These are phyloP conservation scores for Penicillium capsulatum DNA, from an alignment of 2,329 filamentous ascomycete species.

Conservation along the genomic window DNA sequence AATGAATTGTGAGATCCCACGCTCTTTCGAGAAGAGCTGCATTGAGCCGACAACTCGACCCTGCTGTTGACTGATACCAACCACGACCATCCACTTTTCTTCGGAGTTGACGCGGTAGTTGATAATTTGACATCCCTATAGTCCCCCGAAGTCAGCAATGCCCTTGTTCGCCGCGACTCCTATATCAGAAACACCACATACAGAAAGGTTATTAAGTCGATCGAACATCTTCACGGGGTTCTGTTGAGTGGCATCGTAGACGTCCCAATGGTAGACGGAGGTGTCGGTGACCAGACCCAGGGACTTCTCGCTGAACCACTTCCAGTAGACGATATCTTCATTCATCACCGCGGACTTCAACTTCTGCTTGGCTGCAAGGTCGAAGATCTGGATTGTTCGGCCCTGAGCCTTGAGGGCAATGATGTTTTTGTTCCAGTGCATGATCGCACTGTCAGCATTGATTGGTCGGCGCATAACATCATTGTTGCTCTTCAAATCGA, in stretches of 20 bases:
- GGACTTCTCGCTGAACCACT: slow-evolving; percentile 90
- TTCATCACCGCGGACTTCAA: slow-evolving; percentile 95
- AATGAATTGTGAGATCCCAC: slow-evolving; percentile 95
- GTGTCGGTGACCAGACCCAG: slow-evolving; percentile 87
- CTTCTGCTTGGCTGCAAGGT: slow-evolving; percentile 87
- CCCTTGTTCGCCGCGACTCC: neutral
- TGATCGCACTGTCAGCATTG: slow-evolving; percentile 98
- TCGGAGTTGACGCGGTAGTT: slow-evolving; percentile 96
- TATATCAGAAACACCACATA: slow-evolving; percentile 46
- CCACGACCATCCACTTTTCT: slow-evolving; percentile 96
- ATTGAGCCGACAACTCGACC: slow-evolving; percentile 92
- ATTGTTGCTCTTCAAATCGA: slow-evolving; percentile 97
- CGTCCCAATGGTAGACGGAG: slow-evolving; percentile 95
- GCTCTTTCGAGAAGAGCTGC: slow-evolving; percentile 94
- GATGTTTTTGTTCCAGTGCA: slow-evolving; percentile 96
- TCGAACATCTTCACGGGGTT: slow-evolving; percentile 89
- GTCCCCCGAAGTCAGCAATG: slow-evolving; percentile 6
- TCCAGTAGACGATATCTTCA: slow-evolving; percentile 98
- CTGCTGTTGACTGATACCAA: slow-evolving; percentile 90
- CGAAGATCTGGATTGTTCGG: slow-evolving; percentile 95
- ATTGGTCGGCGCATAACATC: slow-evolving; percentile 91
- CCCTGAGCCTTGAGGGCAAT: slow-evolving; percentile 95
- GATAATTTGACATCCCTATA: slow-evolving; percentile 93
- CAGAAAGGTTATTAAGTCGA: slow-evolving; percentile 81
- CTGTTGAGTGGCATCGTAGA: slow-evolving; percentile 77